phyloP scores from a whole-genome alignment of 805 yeast species.

The Kodamaea neixiangensis region DNA sequence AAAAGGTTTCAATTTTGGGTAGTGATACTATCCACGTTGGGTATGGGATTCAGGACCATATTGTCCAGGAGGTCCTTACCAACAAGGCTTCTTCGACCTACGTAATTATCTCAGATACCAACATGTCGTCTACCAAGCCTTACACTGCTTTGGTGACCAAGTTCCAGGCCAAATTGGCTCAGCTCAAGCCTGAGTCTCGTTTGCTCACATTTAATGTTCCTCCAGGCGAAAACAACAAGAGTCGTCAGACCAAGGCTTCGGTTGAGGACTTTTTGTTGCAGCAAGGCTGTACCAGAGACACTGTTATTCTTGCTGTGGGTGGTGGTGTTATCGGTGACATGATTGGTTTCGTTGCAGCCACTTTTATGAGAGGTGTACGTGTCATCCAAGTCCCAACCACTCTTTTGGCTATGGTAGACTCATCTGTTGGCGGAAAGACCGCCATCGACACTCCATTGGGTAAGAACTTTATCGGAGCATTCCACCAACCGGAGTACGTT shows the following conservation, averaged over 20 bases:
- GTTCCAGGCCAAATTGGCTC: slow-evolving; percentile 40
- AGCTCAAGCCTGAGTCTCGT: slow-evolving; percentile 56
- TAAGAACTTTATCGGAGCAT: slow-evolving; percentile 93
- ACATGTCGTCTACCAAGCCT: slow-evolving; percentile 68
- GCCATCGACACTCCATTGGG: slow-evolving; percentile 97
- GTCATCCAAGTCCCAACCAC: slow-evolving; percentile 95
- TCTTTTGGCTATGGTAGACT: slow-evolving; percentile 93
- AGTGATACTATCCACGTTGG: slow-evolving; percentile 88
- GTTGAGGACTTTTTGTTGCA: slow-evolving; percentile 86
- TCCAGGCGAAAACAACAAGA: slow-evolving; percentile 93
- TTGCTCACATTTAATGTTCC: slow-evolving; percentile 72
- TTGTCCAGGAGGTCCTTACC: slow-evolving; percentile 64
- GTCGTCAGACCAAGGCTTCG: slow-evolving; percentile 83
- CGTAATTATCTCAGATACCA: slow-evolving; percentile 85
- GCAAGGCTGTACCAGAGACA: slow-evolving; percentile 93
- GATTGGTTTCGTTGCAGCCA: slow-evolving; percentile 99
- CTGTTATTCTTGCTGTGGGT: slow-evolving; percentile 91
- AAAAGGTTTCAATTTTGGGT: slow-evolving; percentile 77
- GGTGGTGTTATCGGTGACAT: slow-evolving; percentile 99
- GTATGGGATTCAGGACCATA: slow-evolving; percentile 71
- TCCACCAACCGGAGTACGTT: slow-evolving; percentile 92
- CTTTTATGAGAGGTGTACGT: slow-evolving; percentile 97
- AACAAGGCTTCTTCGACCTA: slow-evolving; percentile 83
- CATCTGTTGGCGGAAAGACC: slow-evolving; percentile 97
- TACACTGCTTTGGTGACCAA: slow-evolving; percentile 47